Base-by-base conservation (phyloP, 108 stramenopile species). In the Chaetoceros muelleri region DNA sequence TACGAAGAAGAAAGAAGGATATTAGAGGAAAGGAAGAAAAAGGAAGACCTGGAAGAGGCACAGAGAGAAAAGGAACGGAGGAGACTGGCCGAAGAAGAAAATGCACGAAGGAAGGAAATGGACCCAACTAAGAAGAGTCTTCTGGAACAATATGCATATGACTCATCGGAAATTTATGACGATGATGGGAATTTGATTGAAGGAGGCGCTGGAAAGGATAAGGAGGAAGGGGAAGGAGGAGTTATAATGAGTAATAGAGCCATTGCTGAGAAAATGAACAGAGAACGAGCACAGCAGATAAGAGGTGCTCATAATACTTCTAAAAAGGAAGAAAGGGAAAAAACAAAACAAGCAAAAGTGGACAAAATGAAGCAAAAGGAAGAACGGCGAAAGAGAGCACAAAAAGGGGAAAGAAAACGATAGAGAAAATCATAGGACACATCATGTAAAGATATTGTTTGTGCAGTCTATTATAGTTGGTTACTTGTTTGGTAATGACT, bases 121-220 rank as follows among this genome's bases (percentile, higher is more conserved):
- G 80, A 76, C 34, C 82, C 73, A 22, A 69, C 76, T 3, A 82
- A 84, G 65, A 62, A 81, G 44, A 73, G 75, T 20, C 55, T 91
- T 58, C 49, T 91, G 72, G 72, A 55, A 46, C 79, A 80, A 52
- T 91, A 58, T 72, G 89, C 69, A n/a, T 91, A 91, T 51, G 89
- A 91, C 49, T 66, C 59, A 50, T 65, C 70, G 0, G 72, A 73
- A 23, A 61, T 58, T 0, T 60, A 64, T 21, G 82, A 73, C n/a
- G 69, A 57, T 44, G 67, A 74, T 30, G 75, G 57, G 17, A 64
- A 72, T 60, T 19, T 48, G 24, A 47, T 24, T 23, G 49, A 21
- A 28, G 8, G 17, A 46, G 29, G 29, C 46, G n/a, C n/a, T n/a
- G 58, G 58, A 21, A 48, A 64, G 28, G 60, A 55, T n/a, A 60